phyloP scores from a whole-genome alignment of 2,329 filamentous ascomycete species.

The Penicillium frequentans region DNA sequence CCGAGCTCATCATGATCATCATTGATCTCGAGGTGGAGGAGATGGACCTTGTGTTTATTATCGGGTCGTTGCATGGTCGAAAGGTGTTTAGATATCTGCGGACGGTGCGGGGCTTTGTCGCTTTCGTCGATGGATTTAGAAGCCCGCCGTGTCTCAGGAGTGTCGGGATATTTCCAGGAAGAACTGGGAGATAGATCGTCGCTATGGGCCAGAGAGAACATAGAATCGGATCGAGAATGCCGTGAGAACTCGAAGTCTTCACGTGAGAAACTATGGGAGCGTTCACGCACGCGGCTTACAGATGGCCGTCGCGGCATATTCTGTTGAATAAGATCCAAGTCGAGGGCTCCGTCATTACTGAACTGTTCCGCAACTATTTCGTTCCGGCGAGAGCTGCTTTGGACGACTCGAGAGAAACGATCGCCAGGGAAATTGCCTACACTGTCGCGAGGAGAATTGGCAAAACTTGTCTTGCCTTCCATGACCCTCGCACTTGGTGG shows the following conservation, averaged over 20 bases:
- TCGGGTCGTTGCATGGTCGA: slow-evolving; percentile 30
- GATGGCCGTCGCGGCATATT: slow-evolving; percentile 19
- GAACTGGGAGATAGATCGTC: slow-evolving; percentile 27
- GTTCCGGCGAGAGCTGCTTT: background rate
- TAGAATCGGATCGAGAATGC: slow-evolving; percentile 34
- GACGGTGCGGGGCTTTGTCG: slow-evolving; percentile 27
- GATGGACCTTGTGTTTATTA: slow-evolving; percentile 33
- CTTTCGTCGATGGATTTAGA: slow-evolving; percentile 37
- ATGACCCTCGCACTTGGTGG: slow-evolving; percentile 88
- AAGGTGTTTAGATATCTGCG: slow-evolving; percentile 34
- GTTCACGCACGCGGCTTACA: slow-evolving; percentile 9
- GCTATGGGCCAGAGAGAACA: slow-evolving; percentile 28
- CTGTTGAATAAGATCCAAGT: slow-evolving; percentile 11
- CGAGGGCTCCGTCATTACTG: slow-evolving; percentile 8
- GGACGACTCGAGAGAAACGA: slow-evolving; percentile 8
- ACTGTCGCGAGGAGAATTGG: slow-evolving; percentile 23
- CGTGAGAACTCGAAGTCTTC: slow-evolving; percentile 17
- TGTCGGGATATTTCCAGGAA: slow-evolving; percentile 35
- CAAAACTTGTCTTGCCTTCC: slow-evolving; percentile 69
- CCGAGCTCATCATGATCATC: slow-evolving; percentile 32
- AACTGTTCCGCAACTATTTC: slow-evolving; percentile 1
- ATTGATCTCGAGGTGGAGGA: slow-evolving; percentile 39
- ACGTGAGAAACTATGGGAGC: slow-evolving; percentile 8
- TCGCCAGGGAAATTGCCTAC: slow-evolving; percentile 9
- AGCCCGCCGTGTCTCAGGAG: slow-evolving; percentile 35